Evolutionary conservation across 805 yeast species (phyloP).

Genomic region (Metschnikowia santaceciliae): DNA sequence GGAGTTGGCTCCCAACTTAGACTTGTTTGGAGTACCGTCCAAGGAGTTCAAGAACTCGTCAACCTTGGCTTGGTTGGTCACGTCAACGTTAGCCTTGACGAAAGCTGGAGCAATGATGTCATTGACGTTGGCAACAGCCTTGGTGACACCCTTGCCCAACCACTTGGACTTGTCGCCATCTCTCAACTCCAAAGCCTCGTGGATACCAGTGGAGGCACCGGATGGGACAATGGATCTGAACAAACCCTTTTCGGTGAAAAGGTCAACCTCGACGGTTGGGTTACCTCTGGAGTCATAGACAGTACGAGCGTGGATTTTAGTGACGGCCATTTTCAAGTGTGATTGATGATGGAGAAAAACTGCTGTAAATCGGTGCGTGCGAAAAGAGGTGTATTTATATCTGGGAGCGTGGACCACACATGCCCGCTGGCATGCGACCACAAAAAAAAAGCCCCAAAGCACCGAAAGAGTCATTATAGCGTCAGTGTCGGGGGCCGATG

Average conservation of each 20-base stretch:
- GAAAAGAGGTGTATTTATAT: slow-evolving; percentile 14
- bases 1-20: slow-evolving; percentile 98
- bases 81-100: slow-evolving; percentile 73
- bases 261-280: slow-evolving; percentile 99
- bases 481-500: not conserved
- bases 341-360: slow-evolving; percentile 10
- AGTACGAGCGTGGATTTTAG: slow-evolving; percentile 89
- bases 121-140: slow-evolving; percentile 96
- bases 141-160: slow-evolving; percentile 98
- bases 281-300: slow-evolving; percentile 99
- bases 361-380: slow-evolving; percentile 6
- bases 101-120: slow-evolving; percentile 92
- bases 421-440: slow-evolving; percentile 14
- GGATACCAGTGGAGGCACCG: slow-evolving; percentile 99
- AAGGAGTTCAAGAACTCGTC: slow-evolving; percentile 82
- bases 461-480: not conserved
- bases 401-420: slow-evolving; percentile 20
- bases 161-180: slow-evolving; percentile 97
- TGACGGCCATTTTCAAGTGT: slow-evolving; percentile 61
- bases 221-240: slow-evolving; percentile 99
- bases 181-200: slow-evolving; percentile 98
- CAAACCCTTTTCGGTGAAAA: slow-evolving; percentile 85
- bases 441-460: not conserved
- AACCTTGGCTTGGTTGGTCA: slow-evolving; percentile 79
- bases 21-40: slow-evolving; percentile 97